A percentile compares a stretch with the other conserved stretches of the same genome.
Conservation (phyloP, 2,329 filamentous ascomycete species). For the Ophiosphaerella herpotricha region DNA sequence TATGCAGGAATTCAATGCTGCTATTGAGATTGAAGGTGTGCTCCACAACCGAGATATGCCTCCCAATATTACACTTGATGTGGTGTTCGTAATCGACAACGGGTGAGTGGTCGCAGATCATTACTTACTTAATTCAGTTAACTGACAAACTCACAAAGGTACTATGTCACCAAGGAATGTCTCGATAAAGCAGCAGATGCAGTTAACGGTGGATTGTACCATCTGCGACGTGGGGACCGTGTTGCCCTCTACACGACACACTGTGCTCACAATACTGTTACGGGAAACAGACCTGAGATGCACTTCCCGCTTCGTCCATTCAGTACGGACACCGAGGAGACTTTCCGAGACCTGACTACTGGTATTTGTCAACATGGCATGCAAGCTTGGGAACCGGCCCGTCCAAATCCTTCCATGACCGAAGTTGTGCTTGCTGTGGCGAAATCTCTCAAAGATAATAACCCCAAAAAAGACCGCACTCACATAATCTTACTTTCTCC, state of each 20-base stretch:
- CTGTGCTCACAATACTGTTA: conserved; percentile 33
- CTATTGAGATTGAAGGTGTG: conserved; percentile 37
- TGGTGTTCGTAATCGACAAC: conserved; percentile 46
- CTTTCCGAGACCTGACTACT: conserved; percentile 20
- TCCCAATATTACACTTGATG: conserved; percentile 29
- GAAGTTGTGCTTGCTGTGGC: conserved; percentile 31
- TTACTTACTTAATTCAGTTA: neutral
- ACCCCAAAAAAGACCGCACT: conserved; percentile 21
- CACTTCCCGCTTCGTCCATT: conserved; percentile 25
- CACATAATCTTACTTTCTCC: conserved; percentile 37
- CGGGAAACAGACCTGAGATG: conserved; percentile 32
- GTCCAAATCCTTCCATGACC: conserved; percentile 35
- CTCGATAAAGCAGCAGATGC: conserved; percentile 24
- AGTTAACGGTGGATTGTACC: conserved; percentile 21
- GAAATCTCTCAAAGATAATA: conserved; percentile 20
- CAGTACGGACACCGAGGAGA: conserved; percentile 16
- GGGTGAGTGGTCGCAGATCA: conserved; percentile 25
- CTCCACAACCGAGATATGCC: conserved; percentile 27
- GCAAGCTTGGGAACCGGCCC: conserved; percentile 32
- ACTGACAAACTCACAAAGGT: conserved; percentile 18
- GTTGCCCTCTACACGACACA: conserved; percentile 38
- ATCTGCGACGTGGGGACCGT: conserved; percentile 27
- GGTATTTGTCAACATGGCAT: conserved; percentile 24
- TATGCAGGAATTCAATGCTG: conserved; percentile 32
- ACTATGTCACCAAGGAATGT: conserved; percentile 34